Evolutionary conservation across 2,329 filamentous ascomycete species (phyloP).

Genomic region (Fusarium luffae): DNA sequence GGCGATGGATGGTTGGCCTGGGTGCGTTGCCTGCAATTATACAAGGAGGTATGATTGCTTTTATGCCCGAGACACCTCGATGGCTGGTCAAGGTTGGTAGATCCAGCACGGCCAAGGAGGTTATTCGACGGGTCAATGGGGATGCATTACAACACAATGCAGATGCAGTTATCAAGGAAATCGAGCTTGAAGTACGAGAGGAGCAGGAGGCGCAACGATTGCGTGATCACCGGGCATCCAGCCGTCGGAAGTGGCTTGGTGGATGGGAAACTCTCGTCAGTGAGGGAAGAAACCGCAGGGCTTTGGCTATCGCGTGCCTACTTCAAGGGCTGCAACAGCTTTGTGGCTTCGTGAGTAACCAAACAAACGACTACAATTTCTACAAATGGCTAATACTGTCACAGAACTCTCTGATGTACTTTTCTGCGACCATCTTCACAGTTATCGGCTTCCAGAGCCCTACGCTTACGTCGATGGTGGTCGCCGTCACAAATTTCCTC

Average conservation of each 20-base stretch:
- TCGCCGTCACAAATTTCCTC: slow-evolving; percentile 84
- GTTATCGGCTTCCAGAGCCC: slow-evolving; percentile 82
- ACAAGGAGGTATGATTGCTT: slow-evolving; percentile 74
- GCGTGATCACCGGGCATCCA: slow-evolving; percentile 46
- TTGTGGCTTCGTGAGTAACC: slow-evolving; percentile 76
- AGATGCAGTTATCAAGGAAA: slow-evolving; percentile 71
- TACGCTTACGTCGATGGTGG: slow-evolving; percentile 81
- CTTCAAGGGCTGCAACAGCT: slow-evolving; percentile 90
- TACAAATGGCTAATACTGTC: slow-evolving; percentile 2
- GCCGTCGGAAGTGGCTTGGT: slow-evolving; percentile 54
- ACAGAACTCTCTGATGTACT: slow-evolving; percentile 92
- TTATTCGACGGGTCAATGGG: slow-evolving; percentile 75
- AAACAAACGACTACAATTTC: neutral
- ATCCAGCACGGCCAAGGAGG: slow-evolving; percentile 68
- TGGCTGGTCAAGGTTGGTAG: slow-evolving; percentile 81
- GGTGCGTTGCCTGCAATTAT: slow-evolving; percentile 80
- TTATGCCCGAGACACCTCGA: slow-evolving; percentile 88
- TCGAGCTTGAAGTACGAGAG: slow-evolving; percentile 79
- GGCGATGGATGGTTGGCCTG: slow-evolving; percentile 92
- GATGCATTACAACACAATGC: slow-evolving; percentile 59
- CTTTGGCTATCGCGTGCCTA: slow-evolving; percentile 85
- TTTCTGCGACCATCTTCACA: slow-evolving; percentile 83
- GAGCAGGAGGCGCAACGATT: slow-evolving; percentile 66
- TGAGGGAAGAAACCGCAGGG: slow-evolving; percentile 74
- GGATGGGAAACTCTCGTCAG: slow-evolving; percentile 65